These are phyloP conservation scores for Kodamaea fukazawae DNA, from an alignment of 805 yeast genomes.

Conservation along the genomic window DNA sequence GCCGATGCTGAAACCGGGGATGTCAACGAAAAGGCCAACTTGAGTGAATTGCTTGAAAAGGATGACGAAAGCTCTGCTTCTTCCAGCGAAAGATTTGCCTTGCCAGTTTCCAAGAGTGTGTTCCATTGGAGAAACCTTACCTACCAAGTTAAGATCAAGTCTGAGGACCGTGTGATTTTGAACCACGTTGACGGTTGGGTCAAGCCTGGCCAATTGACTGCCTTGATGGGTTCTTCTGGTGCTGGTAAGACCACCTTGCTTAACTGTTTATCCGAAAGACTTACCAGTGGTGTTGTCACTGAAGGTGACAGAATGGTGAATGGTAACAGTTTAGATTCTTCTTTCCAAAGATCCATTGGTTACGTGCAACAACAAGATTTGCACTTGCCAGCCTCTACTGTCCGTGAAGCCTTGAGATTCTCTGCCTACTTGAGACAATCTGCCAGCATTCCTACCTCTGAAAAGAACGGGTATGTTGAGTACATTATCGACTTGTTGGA, in stretches of 20 bases:
- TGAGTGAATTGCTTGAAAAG: constrained; percentile 29
- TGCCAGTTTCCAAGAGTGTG: constrained; percentile 12
- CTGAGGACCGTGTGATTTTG: constrained; percentile 50
- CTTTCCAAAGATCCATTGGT: constrained; percentile 71
- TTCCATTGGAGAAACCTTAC: constrained; percentile 42
- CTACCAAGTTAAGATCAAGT: constrained; percentile 35
- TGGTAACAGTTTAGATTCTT: constrained; percentile 52
- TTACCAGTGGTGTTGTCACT: constrained; percentile 66
- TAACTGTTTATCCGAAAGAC: constrained; percentile 87
- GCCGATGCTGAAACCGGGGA: constrained; percentile 23
- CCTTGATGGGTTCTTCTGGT: constrained; percentile 98
- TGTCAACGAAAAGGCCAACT: constrained; percentile 16
- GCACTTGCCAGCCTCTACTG: constrained; percentile 87
- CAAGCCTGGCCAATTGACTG: constrained; percentile 84
- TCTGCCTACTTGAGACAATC: constrained; percentile 74
- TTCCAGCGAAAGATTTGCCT: background rate
- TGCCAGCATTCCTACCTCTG: constrained; percentile 86
- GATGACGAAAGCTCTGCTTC: constrained; percentile 12
- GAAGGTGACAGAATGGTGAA: constrained; percentile 72
- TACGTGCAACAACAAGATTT: constrained; percentile 96
- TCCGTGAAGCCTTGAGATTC: constrained; percentile 34
- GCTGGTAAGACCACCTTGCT: constrained; percentile 95
- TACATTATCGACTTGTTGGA: constrained; percentile 84
- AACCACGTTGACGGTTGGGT: constrained; percentile 70
- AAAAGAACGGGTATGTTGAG: constrained; percentile 79